These are phyloP conservation scores for Ophiocordyceps camponoti-rufipedis DNA, from an alignment of 2,329 filamentous ascomycete genomes.

Conservation along the genomic window DNA sequence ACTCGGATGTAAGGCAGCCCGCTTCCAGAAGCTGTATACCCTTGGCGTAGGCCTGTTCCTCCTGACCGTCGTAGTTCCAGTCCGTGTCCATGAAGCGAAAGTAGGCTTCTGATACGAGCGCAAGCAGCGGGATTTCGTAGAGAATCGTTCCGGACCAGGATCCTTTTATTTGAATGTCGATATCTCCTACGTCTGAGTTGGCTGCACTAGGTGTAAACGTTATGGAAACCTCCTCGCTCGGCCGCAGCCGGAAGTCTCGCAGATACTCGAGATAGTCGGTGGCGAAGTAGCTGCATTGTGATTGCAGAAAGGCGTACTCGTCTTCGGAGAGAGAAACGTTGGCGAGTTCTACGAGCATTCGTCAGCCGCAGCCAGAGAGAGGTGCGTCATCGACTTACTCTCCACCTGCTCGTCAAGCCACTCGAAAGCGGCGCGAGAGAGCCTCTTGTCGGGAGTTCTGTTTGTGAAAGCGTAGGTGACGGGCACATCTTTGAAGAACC, in stretches of 20 bases:
- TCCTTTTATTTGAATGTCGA: slow-evolving; percentile 62
- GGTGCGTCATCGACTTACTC: slow-evolving; percentile 32
- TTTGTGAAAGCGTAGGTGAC: slow-evolving; percentile 94
- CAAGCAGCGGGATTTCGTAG: slow-evolving; percentile 89
- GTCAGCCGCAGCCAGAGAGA: neutral
- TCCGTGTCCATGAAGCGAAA: slow-evolving; percentile 92
- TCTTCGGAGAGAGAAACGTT: slow-evolving; percentile 64
- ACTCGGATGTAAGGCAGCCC: slow-evolving; percentile 84
- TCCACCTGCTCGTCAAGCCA: slow-evolving; percentile 76
- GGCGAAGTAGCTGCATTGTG: slow-evolving; percentile 65
- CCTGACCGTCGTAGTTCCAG: slow-evolving; percentile 76
- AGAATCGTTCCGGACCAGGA: slow-evolving; percentile 90
- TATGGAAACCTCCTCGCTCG: slow-evolving; percentile 59
- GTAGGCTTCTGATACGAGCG: slow-evolving; percentile 86
- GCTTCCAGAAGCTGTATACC: slow-evolving; percentile 58
- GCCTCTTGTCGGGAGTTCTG: slow-evolving; percentile 80
- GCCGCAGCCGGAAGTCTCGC: slow-evolving; percentile 61
- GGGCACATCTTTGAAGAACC: slow-evolving; percentile 67
- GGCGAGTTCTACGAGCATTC: slow-evolving; percentile 45
- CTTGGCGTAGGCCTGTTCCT: slow-evolving; percentile 71
- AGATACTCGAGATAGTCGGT: slow-evolving; percentile 66
- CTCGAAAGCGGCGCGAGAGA: slow-evolving; percentile 63
- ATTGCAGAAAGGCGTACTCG: slow-evolving; percentile 62
- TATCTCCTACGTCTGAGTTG: slow-evolving; percentile 50
- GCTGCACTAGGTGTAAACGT: slow-evolving; percentile 39